These are phyloP conservation scores for Fusarium devonianum DNA, from an alignment of 2,329 filamentous ascomycete genomes.

Conservation along the genomic window DNA sequence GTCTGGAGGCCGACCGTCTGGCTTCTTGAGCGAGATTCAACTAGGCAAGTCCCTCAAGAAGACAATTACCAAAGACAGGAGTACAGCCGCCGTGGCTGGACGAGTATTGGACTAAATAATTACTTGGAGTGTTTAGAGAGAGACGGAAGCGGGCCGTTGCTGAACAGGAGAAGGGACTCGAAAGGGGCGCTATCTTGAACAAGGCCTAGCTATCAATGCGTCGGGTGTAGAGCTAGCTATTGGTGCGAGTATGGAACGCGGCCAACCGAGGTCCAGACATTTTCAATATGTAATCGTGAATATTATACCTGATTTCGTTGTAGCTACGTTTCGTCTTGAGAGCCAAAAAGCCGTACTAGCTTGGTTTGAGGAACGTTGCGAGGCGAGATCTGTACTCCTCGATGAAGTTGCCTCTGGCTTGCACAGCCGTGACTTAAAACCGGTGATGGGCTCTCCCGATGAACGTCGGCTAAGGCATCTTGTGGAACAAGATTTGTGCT, in stretches of 20 bases:
- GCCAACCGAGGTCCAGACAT: slow-evolving; percentile 11
- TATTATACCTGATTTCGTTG: slow-evolving; percentile 7
- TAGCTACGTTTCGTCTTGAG: not conserved
- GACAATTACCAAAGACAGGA: slow-evolving; percentile 88
- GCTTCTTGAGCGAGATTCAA: slow-evolving; percentile 84
- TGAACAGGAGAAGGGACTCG: slow-evolving; percentile 9
- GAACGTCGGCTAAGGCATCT: not conserved
- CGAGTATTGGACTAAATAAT: slow-evolving; percentile 67
- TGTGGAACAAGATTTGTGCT: slow-evolving; percentile 4
- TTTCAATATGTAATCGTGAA: slow-evolving; percentile 23
- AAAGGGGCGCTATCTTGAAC: slow-evolving; percentile 12
- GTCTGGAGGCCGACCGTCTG: slow-evolving; percentile 59
- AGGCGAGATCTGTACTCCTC: no score
- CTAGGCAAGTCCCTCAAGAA: slow-evolving; percentile 82
- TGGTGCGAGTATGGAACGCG: slow-evolving; percentile 26
- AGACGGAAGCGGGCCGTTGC: not conserved
- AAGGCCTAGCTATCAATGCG: slow-evolving; percentile 11
- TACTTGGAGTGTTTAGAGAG: slow-evolving; percentile 2
- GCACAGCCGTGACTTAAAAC: no score
- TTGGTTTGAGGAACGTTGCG: no score
- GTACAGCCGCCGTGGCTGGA: slow-evolving; percentile 75
- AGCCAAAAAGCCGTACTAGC: no score
- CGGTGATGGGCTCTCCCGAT: not conserved
- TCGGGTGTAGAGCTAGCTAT: slow-evolving; percentile 12
- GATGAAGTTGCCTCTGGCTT: no score